Percentiles rank a stretch among this genome's conserved stretches.
Evolutionary conservation across 768 basidiomycete species (phyloP).

Genomic region (Collybia nuda): DNA sequence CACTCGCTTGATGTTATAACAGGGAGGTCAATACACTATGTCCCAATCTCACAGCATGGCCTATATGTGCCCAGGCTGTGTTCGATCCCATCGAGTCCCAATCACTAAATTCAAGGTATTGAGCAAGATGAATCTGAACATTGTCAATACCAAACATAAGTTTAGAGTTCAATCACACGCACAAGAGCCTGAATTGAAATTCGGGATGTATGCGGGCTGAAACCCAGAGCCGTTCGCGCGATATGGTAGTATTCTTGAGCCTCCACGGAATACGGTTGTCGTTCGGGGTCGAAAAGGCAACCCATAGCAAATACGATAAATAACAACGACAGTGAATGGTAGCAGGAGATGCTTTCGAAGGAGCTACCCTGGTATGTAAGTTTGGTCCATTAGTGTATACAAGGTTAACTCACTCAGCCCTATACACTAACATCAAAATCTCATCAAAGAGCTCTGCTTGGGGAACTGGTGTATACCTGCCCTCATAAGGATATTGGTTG

Average conservation of each 20-base stretch:
- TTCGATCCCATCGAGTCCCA: constrained; percentile 44
- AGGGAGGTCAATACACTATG: constrained; percentile 46
- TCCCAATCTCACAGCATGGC: constrained; percentile 56
- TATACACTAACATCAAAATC: constrained; percentile 53
- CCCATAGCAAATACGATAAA: constrained; percentile 69
- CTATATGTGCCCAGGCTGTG: constrained; percentile 55
- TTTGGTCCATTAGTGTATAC: no score
- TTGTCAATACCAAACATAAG: neutral
- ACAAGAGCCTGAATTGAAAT: constrained; percentile 57
- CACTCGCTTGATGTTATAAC: neutral
- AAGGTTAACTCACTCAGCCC: constrained; percentile 34
- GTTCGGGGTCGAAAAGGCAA: constrained; percentile 54
- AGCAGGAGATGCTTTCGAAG: constrained; percentile 33
- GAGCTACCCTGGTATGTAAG: constrained; percentile 23
- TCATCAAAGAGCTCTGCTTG: constrained; percentile 58
- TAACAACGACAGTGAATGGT: constrained; percentile 61
- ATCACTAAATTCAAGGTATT: constrained; percentile 59
- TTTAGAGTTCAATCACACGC: constrained; percentile 15
- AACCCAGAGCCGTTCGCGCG: constrained; percentile 49
- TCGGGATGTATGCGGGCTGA: constrained; percentile 54
- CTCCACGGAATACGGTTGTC: constrained; percentile 47
- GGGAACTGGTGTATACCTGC: constrained; percentile 54
- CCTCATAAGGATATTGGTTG: neutral
- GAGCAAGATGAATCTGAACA: constrained; percentile 38
- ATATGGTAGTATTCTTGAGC: constrained; percentile 65